Conservation (phyloP, 345 rosid species). For the Eucalyptus cloeziana region DNA sequence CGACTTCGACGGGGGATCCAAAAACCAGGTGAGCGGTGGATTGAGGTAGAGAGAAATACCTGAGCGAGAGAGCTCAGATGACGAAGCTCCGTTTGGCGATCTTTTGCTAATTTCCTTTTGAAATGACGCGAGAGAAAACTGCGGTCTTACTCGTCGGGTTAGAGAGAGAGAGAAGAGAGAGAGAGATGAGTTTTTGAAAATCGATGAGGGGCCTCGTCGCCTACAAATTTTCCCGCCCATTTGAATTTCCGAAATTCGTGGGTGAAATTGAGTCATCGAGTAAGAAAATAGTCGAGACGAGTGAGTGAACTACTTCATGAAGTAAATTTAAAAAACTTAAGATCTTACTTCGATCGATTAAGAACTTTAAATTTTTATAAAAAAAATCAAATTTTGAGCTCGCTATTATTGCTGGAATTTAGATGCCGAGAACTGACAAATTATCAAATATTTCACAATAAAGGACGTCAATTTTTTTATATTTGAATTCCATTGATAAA, state of each 20-base stretch:
- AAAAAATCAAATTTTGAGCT: background rate
- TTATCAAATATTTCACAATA: background rate
- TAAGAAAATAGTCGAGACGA: background rate
- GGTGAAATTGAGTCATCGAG: background rate
- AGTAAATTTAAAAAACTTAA: background rate
- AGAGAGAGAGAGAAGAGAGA: background rate
- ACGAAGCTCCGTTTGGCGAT: background rate
- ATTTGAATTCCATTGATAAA: background rate
- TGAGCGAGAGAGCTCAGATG: background rate
- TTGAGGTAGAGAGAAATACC: background rate
- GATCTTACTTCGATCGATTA: background rate
- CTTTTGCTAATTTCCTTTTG: background rate
- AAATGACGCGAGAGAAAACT: background rate
- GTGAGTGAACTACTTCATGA: background rate
- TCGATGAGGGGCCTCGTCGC: background rate
- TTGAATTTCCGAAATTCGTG: background rate
- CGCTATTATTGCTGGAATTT: too few relatives aligned
- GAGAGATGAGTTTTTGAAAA: background rate
- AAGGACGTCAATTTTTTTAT: accelerated
- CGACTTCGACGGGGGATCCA: background rate
- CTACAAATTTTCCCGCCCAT: background rate
- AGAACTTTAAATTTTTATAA: background rate
- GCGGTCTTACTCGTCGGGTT: background rate
- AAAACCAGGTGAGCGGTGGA: background rate
- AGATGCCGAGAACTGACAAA: background rate